phyloP scores from a whole-genome alignment of 371 early-diverging fungal species.

The Actinomortierella ambigua region DNA sequence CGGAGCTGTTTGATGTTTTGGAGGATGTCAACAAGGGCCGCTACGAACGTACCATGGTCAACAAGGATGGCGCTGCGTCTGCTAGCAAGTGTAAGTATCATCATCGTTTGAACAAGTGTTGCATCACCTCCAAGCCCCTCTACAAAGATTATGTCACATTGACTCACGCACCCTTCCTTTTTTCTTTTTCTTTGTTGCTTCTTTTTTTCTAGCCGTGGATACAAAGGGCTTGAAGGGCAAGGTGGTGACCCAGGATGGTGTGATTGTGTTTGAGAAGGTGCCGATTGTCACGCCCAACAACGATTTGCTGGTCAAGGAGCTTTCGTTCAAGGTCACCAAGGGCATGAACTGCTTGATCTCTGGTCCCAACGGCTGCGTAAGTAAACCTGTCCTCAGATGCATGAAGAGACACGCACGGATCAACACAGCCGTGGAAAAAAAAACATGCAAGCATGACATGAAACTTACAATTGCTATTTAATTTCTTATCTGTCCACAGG shows the following conservation, averaged over 20 bases:
- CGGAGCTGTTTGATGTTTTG: slow-evolving; percentile 76
- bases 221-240: slow-evolving; percentile 63
- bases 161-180: not conserved
- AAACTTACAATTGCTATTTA: too few relatives aligned
- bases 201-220: slow-evolving; percentile 44
- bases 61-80: slow-evolving; percentile 48
- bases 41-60: slow-evolving; percentile 68
- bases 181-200: not conserved
- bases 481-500: too few relatives aligned
- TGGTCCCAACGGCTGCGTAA: slow-evolving; percentile 90
- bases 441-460: too few relatives aligned
- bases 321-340: slow-evolving; percentile 82
- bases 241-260: slow-evolving; percentile 64
- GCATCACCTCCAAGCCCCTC: too few relatives aligned
- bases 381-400: slow-evolving; percentile 13
- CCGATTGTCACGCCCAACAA: slow-evolving; percentile 94
- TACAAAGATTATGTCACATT: too few relatives aligned
- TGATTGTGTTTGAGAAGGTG: slow-evolving; percentile 86
- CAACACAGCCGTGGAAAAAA: too few relatives aligned
- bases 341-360: slow-evolving; percentile 89
- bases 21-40: slow-evolving; percentile 71
- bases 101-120: too few relatives aligned
- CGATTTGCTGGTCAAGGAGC: slow-evolving; percentile 81
- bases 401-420: too few relatives aligned
- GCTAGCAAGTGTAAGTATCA: slow-evolving; percentile 45